Percentiles rank a stretch among this genome's conserved stretches.
These are phyloP conservation scores for Yamadazyma aaseri DNA, from an alignment of 1,139 yeast species.

Conservation along the genomic window DNA sequence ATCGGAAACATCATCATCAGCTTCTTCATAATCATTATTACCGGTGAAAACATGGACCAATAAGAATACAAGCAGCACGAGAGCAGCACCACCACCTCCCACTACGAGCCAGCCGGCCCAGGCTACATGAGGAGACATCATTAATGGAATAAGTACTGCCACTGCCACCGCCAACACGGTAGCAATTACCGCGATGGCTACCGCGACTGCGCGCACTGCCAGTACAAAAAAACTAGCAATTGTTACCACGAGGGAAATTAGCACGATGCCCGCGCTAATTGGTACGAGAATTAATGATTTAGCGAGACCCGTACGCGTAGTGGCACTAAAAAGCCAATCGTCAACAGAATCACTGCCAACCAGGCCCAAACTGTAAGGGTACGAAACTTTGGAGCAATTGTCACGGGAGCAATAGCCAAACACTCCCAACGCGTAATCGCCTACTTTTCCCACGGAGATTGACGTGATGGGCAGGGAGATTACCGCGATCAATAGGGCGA, in stretches of 20 bases:
- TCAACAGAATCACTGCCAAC: constrained; percentile 14
- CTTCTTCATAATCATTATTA: neutral
- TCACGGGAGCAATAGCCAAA: constrained; percentile 70
- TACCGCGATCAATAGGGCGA: constrained; percentile 51
- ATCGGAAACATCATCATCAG: neutral
- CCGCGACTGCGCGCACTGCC: neutral
- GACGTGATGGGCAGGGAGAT: constrained; percentile 46
- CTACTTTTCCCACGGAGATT: neutral
- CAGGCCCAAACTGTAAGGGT: constrained; percentile 30
- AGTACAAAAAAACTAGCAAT: constrained; percentile 18
- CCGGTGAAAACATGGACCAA: neutral
- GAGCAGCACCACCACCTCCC: constrained; percentile 54
- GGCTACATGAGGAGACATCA: constrained; percentile 60
- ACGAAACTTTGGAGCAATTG: constrained; percentile 48
- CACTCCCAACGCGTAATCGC: constrained; percentile 54
- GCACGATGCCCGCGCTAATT: constrained; percentile 76
- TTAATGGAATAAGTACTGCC: constrained; percentile 51
- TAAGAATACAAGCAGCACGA: neutral
- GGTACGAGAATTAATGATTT: constrained; percentile 77
- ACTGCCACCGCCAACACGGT: constrained; percentile 52
- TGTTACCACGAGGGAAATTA: constrained; percentile 40
- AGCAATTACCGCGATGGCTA: constrained; percentile 29
- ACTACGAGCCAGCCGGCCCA: constrained; percentile 73
- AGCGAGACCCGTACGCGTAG: constrained; percentile 64
- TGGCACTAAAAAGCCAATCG: constrained; percentile 26